These are phyloP conservation scores for Leptographium wingfieldii DNA, from an alignment of 2,329 filamentous ascomycete genomes.

Conservation along the genomic window DNA sequence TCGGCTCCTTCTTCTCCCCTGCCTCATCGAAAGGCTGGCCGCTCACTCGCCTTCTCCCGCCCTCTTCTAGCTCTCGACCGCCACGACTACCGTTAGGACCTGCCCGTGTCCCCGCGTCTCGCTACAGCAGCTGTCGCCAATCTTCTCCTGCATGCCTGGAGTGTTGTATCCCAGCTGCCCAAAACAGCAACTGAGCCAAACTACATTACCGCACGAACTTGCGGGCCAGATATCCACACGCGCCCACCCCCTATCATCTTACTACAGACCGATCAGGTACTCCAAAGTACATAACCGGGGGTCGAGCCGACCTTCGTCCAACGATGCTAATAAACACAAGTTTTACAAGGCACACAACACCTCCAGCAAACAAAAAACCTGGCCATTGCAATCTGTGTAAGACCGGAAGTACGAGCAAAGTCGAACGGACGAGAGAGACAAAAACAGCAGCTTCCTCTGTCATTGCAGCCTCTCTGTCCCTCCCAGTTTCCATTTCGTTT, in stretches of 20 bases:
- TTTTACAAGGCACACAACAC: neutral
- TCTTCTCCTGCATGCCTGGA: neutral
- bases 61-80: neutral
- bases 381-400: neutral
- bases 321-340: neutral
- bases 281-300: constrained; percentile 1
- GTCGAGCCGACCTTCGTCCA: neutral
- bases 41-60: neutral
- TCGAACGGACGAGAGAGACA: neutral
- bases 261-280: neutral
- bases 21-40: neutral
- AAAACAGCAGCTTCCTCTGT: neutral
- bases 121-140: neutral
- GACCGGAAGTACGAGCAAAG: neutral
- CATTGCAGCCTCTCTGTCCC: neutral
- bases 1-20: neutral
- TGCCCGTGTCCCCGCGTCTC: neutral
- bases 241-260: neutral
- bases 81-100: neutral
- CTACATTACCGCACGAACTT: neutral
- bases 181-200: constrained; percentile 7
- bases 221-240: neutral
- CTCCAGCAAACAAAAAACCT: neutral
- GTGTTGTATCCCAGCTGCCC: constrained; percentile 4
- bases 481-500: neutral